Conservation (phyloP, 164 flowering plant species). For the Tinospora cordifolia region DNA sequence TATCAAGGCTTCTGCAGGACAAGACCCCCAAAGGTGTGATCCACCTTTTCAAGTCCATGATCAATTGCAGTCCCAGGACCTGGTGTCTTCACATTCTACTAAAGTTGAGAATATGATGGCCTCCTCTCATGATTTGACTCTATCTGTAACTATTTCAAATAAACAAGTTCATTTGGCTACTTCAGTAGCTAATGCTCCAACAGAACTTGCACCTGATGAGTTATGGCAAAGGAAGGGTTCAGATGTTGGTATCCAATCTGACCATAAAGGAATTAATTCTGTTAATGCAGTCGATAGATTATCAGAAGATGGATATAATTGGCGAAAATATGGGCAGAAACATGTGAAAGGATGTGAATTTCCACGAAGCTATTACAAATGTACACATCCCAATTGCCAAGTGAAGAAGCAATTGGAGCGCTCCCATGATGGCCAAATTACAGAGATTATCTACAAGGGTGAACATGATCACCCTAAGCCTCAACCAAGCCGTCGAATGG, state of each 20-base stretch:
- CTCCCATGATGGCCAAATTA: slow-evolving; percentile 65
- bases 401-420: slow-evolving; percentile 86
- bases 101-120: slow-evolving; percentile 29
- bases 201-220: slow-evolving; percentile 18
- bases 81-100: slow-evolving; percentile 28
- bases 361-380: slow-evolving; percentile 76
- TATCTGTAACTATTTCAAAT: slow-evolving; percentile 19
- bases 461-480: slow-evolving; percentile 86
- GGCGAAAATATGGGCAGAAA: slow-evolving; percentile 84
- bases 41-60: slow-evolving; percentile 35
- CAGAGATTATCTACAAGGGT: slow-evolving; percentile 75
- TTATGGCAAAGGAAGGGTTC: slow-evolving; percentile 21
- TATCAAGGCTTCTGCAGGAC: slow-evolving; percentile 37
- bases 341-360: slow-evolving; percentile 74
- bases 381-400: slow-evolving; percentile 82
- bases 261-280: slow-evolving; percentile 38
- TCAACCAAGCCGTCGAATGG: slow-evolving; percentile 52
- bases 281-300: slow-evolving; percentile 33
- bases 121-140: slow-evolving; percentile 42
- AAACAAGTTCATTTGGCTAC: slow-evolving; percentile 22
- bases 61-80: slow-evolving; percentile 30
- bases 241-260: slow-evolving; percentile 27
- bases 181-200: slow-evolving; percentile 26
- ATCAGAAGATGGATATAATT: slow-evolving; percentile 76
- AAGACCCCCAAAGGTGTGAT: slow-evolving; percentile 30